phyloP scores from a whole-genome alignment of 129 eudicot genomes.

The Mikania micrantha region DNA sequence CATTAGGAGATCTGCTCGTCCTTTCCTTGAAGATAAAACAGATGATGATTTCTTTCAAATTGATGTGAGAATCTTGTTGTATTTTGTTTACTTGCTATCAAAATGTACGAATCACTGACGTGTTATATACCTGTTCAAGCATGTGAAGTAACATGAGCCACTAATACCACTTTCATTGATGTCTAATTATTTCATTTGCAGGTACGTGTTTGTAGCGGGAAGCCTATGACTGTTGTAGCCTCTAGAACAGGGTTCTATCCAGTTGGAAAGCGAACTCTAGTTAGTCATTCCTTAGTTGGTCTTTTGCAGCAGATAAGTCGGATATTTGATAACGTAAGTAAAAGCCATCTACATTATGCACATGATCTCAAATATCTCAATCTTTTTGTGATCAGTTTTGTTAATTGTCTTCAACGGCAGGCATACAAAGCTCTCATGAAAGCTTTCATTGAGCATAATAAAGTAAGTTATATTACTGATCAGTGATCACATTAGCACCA shows the following conservation, averaged over 20 bases:
- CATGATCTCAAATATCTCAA: neutral
- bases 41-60: slow-evolving; percentile 90
- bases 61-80: slow-evolving; percentile 52
- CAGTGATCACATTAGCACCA: neutral
- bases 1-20: slow-evolving; percentile 86
- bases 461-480: slow-evolving; percentile 39
- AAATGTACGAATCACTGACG: slow-evolving; percentile 1
- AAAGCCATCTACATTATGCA: neutral
- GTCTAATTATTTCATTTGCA: slow-evolving; percentile 21
- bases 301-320: slow-evolving; percentile 77
- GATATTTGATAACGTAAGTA: slow-evolving; percentile 73
- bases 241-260: slow-evolving; percentile 81
- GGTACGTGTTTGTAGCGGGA: slow-evolving; percentile 88
- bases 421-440: slow-evolving; percentile 95
- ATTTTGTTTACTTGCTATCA: slow-evolving; percentile 6
- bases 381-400: neutral
- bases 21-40: slow-evolving; percentile 82
- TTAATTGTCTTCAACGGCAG: slow-evolving; percentile 34
- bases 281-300: slow-evolving; percentile 77
- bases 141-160: neutral
- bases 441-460: slow-evolving; percentile 89
- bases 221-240: slow-evolving; percentile 87
- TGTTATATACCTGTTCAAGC: slow-evolving; percentile 8
- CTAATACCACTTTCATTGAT: neutral
- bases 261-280: slow-evolving; percentile 57